A percentile compares a stretch with the other conserved stretches of the same genome.
Evolutionary conservation across 2,329 filamentous ascomycete genomes (phyloP).

Genomic region (Pseudofabraea citricarpa): DNA sequence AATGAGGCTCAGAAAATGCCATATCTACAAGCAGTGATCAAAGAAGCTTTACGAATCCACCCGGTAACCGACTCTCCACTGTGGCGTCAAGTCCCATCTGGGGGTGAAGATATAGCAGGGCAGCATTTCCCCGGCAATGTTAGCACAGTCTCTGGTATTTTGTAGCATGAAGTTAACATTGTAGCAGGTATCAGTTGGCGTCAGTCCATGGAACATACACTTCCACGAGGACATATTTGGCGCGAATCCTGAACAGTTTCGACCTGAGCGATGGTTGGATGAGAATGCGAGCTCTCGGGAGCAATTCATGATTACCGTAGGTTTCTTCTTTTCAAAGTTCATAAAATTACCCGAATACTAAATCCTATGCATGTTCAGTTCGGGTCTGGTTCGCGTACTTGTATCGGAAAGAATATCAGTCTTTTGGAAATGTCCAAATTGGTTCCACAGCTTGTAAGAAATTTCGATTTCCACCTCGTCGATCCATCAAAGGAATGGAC

Average conservation of each 20-base stretch:
- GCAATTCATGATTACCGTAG: not conserved
- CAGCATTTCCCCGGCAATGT: slow-evolving; percentile 1
- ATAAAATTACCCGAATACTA: slow-evolving; percentile 3
- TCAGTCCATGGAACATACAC: slow-evolving; percentile 30
- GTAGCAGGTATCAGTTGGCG: slow-evolving; percentile 26
- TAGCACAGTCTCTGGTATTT: not conserved
- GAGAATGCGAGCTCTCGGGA: slow-evolving; percentile 6
- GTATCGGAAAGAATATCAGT: slow-evolving; percentile 35
- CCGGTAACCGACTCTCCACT: slow-evolving; percentile 37
- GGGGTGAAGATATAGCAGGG: slow-evolving; percentile 34
- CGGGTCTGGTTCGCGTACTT: slow-evolving; percentile 32
- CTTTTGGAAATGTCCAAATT: slow-evolving; percentile 36
- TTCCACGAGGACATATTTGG: slow-evolving; percentile 4
- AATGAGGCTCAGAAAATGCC: slow-evolving; percentile 30
- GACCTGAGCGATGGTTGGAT: slow-evolving; percentile 10
- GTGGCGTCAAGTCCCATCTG: slow-evolving; percentile 38
- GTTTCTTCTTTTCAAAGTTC: not conserved
- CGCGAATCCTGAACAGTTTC: slow-evolving; percentile 6
- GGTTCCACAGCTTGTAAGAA: slow-evolving; percentile 21
- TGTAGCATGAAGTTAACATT: not conserved
- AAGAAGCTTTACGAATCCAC: slow-evolving; percentile 42
- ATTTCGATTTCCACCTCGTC: not conserved
- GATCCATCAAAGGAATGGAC: too few relatives aligned
- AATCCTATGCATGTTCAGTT: slow-evolving; percentile 23
- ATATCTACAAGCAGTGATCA: slow-evolving; percentile 42